Conservation (phyloP, 2,329 filamentous ascomycete species). For the Penicillium sclerotigenum region DNA sequence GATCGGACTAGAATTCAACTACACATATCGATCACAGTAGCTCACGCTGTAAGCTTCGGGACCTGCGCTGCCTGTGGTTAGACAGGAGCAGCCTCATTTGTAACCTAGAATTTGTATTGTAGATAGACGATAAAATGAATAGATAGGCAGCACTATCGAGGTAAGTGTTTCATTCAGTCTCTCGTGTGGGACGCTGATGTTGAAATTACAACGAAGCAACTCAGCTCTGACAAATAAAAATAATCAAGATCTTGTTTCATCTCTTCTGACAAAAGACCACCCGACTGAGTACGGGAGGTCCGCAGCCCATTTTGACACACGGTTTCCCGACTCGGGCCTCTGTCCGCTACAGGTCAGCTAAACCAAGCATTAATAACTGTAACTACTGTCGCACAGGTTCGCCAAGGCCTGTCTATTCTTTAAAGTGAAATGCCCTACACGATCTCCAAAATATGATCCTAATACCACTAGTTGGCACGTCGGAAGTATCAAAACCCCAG, state of each 20-base stretch:
- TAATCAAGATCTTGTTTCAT: neutral
- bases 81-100: constrained; percentile 7
- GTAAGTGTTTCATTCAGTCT: neutral
- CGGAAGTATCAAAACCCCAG: constrained; percentile 36
- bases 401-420: constrained; percentile 42
- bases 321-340: neutral
- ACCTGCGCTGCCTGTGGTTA: constrained; percentile 1
- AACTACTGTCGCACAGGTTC: constrained; percentile 43
- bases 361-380: too few species aligned
- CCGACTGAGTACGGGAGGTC: neutral
- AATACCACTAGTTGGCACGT: constrained; percentile 19
- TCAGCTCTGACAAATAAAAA: neutral
- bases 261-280: neutral
- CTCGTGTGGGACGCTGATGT: neutral
- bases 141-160: neutral
- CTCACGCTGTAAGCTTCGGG: neutral
- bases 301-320: neutral
- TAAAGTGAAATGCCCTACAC: constrained; percentile 38
- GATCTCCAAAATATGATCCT: neutral
- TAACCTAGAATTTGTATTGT: constrained; percentile 16
- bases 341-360: too few species aligned
- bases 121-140: constrained; percentile 9
- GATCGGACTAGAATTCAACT: constrained; percentile 10
- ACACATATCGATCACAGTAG: constrained; percentile 2
- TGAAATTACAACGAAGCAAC: neutral